These are phyloP conservation scores for Lachancea quebecensis DNA, from an alignment of 805 yeast species.

Conservation along the genomic window DNA sequence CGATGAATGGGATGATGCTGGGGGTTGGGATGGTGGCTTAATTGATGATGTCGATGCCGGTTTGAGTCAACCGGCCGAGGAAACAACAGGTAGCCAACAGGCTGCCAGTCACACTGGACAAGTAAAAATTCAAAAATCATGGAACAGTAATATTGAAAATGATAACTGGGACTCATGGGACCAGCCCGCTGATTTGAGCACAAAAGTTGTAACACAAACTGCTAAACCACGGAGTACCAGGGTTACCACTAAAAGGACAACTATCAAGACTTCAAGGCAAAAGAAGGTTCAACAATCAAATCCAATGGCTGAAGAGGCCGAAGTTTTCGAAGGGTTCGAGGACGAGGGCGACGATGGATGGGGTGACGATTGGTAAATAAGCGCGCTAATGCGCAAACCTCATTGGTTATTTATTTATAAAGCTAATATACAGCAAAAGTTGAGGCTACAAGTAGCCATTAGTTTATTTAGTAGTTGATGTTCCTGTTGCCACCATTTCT, in stretches of 20 bases:
- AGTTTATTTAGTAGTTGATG: conserved; percentile 1
- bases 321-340: neutral
- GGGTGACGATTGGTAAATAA: conserved; percentile 23
- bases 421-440: conserved; percentile 2
- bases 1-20: conserved; percentile 27
- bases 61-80: neutral
- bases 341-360: conserved; percentile 20
- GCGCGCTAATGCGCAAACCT: neutral
- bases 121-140: conserved; percentile 15
- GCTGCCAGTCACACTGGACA: neutral
- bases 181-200: conserved; percentile 2
- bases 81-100: neutral
- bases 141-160: conserved; percentile 18
- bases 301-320: too few relatives aligned
- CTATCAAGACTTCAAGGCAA: neutral
- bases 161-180: conserved; percentile 15
- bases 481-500: conserved; percentile 26
- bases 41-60: neutral
- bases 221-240: neutral
- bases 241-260: neutral
- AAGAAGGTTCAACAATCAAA: neutral
- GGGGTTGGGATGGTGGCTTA: neutral
- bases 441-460: neutral
- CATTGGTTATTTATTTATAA: neutral
- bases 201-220: neutral